Evolutionary conservation across 1,284 basidiomycete species (phyloP).

Genomic region (Phellopilus nigrolimitatus): DNA sequence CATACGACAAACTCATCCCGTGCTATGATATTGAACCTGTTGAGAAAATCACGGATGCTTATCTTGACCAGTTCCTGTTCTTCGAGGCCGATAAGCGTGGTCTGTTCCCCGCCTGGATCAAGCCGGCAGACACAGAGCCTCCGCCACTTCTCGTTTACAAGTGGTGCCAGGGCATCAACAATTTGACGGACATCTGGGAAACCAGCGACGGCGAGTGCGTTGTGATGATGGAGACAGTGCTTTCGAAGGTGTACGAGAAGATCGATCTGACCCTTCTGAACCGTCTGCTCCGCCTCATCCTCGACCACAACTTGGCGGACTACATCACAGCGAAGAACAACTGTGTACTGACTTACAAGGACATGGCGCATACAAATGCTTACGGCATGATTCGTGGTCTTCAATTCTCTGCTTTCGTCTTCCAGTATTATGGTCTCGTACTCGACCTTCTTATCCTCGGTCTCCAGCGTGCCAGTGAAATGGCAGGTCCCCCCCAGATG

Average conservation of each 20-base stretch:
- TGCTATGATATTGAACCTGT: slow-evolving; percentile 98
- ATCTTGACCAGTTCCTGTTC: slow-evolving; percentile 88
- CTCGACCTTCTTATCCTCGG: slow-evolving; percentile 91
- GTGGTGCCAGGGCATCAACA: slow-evolving; percentile 94
- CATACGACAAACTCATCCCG: slow-evolving; percentile 95
- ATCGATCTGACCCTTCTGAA: slow-evolving; percentile 93
- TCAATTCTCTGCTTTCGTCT: slow-evolving; percentile 95
- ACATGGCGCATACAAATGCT: slow-evolving; percentile 90
- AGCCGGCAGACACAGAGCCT: slow-evolving; percentile 93
- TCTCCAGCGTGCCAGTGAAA: slow-evolving; percentile 90
- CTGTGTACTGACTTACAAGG: slow-evolving; percentile 83
- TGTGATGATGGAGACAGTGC: slow-evolving; percentile 95
- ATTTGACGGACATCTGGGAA: slow-evolving; percentile 94
- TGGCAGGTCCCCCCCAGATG: slow-evolving; percentile 93
- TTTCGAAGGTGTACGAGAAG: slow-evolving; percentile 97
- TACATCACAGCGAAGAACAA: slow-evolving; percentile 99
- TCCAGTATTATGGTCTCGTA: slow-evolving; percentile 93
- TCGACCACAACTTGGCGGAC: slow-evolving; percentile 96
- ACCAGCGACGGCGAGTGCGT: slow-evolving; percentile 94
- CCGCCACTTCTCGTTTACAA: slow-evolving; percentile 96
- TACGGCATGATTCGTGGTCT: slow-evolving; percentile 92
- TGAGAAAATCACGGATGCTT: slow-evolving; percentile 97
- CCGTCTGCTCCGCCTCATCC: slow-evolving; percentile 86
- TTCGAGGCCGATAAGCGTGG: slow-evolving; percentile 96
- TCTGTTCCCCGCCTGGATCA: slow-evolving; percentile 96